Evolutionary conservation across 257 asterid genomes (phyloP).

Genomic region (Nicotiana knightiana): DNA sequence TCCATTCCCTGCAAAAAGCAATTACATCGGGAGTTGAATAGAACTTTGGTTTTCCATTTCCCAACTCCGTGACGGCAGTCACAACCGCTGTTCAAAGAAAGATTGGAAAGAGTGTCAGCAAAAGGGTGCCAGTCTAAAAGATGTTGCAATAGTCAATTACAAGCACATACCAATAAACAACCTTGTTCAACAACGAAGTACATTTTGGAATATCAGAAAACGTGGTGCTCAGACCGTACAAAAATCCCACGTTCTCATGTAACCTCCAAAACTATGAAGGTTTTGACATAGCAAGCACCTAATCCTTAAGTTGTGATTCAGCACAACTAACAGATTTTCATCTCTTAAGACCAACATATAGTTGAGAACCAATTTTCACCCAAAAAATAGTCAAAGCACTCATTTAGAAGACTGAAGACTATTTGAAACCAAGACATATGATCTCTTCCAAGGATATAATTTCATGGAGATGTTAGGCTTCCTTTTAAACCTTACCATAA

Average conservation of each 20-base stretch:
- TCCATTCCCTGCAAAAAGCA: constrained; percentile 89
- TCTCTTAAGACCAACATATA: not conserved
- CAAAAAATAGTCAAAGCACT: not conserved
- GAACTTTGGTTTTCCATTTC: constrained; percentile 86
- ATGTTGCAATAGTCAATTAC: not conserved
- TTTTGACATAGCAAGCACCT: not conserved
- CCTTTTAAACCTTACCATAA: constrained; percentile 61
- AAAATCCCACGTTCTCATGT: not conserved
- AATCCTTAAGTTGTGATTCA: not conserved
- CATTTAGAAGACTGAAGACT: not conserved
- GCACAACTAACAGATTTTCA: not conserved
- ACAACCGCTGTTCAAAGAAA: constrained; percentile 63
- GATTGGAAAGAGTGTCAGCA: constrained; percentile 15
- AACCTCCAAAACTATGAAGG: constrained; percentile 5
- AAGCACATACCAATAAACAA: not conserved
- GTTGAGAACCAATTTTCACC: not conserved
- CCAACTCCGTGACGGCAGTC: constrained; percentile 93
- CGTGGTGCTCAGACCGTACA: not conserved
- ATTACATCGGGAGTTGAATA: constrained; percentile 87
- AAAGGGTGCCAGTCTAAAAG: not conserved
- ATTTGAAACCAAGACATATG: not conserved
- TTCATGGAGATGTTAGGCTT: not conserved
- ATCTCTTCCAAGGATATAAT: not conserved
- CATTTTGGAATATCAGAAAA: not conserved
- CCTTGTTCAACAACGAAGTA: not conserved